Percentiles rank a stretch among this genome's conserved stretches.
These are phyloP conservation scores for Arachnomyces sp. DNA, from an alignment of 2,329 filamentous ascomycete species.

Conservation along the genomic window DNA sequence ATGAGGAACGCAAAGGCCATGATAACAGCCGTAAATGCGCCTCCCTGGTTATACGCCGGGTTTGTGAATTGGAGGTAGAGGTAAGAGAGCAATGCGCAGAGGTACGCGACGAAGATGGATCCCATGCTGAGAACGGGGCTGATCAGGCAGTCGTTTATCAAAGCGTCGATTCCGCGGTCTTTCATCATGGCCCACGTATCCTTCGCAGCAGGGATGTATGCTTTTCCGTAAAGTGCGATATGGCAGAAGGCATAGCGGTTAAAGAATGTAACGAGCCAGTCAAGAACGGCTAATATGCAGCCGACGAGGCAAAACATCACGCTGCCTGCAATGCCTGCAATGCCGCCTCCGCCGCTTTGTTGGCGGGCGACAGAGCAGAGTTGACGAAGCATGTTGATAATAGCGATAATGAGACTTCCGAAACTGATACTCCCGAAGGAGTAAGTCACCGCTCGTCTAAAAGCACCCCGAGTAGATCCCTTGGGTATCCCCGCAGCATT, in stretches of 20 bases:
- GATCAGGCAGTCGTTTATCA: conserved; percentile 82
- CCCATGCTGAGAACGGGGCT: conserved; percentile 67
- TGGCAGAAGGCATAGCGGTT: conserved; percentile 91
- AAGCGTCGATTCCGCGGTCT: conserved; percentile 79
- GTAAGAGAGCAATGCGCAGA: conserved; percentile 73
- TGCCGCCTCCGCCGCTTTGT: conserved; percentile 57
- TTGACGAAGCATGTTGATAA: conserved; percentile 79
- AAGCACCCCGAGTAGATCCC: conserved; percentile 73
- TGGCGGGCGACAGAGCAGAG: conserved; percentile 70
- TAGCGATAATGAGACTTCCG: conserved; percentile 75
- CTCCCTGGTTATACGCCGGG: conserved; percentile 67
- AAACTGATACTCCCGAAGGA: conserved; percentile 87
- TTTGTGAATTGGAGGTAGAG: conserved; percentile 77
- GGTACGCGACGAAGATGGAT: conserved; percentile 73
- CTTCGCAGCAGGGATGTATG: conserved; percentile 79
- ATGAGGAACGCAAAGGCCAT: conserved; percentile 84
- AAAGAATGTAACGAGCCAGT: conserved; percentile 82
- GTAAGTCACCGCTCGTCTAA: conserved; percentile 75
- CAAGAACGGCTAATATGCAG: conserved; percentile 67
- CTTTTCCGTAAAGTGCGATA: conserved; percentile 85
- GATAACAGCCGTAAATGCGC: conserved; percentile 64
- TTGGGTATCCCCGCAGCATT: conserved; percentile 61
- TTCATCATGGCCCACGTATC: conserved; percentile 89
- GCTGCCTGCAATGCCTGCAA: conserved; percentile 49
- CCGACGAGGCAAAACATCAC: conserved; percentile 67